Evolutionary conservation across 192 early-diverging fungal species (phyloP).

Genomic region (Pilaira anomala): DNA sequence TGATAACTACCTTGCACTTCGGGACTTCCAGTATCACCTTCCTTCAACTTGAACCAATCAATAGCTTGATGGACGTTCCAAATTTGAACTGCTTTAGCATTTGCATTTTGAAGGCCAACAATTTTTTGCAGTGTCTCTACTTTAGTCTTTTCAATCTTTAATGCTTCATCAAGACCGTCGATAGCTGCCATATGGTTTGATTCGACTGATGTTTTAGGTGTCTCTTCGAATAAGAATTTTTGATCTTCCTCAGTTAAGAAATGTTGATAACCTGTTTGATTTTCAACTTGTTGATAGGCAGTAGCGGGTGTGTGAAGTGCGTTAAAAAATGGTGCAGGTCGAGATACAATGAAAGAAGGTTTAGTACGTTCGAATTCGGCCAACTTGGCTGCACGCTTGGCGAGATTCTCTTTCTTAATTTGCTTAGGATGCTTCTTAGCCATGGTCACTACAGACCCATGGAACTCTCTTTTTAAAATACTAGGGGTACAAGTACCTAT

Average conservation of each 20-base stretch:
- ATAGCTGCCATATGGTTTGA: conserved; percentile 25
- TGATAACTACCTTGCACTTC: conserved; percentile 81
- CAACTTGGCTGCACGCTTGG: conserved; percentile 26
- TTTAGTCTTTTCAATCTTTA: conserved; percentile 46
- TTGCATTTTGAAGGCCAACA: conserved; percentile 79
- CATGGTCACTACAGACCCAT: conserved; percentile 19
- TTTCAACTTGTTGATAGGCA: conserved; percentile 19
- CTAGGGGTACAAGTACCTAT: neutral
- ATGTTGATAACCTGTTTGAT: conserved; percentile 40
- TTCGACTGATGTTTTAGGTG: conserved; percentile 39
- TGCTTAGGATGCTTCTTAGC: conserved; percentile 43
- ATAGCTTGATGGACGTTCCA: conserved; percentile 74
- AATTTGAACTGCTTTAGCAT: conserved; percentile 66
- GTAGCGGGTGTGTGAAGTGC: conserved; percentile 33
- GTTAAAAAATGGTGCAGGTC: conserved; percentile 28
- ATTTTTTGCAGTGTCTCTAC: conserved; percentile 68
- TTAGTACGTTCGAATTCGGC: conserved; percentile 34
- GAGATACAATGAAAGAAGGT: conserved; percentile 36
- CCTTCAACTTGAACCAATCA: conserved; percentile 72
- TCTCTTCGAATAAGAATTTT: conserved; percentile 46
- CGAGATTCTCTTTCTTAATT: conserved; percentile 41
- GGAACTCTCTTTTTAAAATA: conserved; percentile 26
- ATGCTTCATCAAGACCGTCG: conserved; percentile 33
- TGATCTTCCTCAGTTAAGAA: conserved; percentile 47
- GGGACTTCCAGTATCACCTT: conserved; percentile 85